A percentile compares a stretch with the other conserved stretches of the same genome.
Conservation (phyloP, 106 monocot genomes). For the Allium cepa region DNA sequence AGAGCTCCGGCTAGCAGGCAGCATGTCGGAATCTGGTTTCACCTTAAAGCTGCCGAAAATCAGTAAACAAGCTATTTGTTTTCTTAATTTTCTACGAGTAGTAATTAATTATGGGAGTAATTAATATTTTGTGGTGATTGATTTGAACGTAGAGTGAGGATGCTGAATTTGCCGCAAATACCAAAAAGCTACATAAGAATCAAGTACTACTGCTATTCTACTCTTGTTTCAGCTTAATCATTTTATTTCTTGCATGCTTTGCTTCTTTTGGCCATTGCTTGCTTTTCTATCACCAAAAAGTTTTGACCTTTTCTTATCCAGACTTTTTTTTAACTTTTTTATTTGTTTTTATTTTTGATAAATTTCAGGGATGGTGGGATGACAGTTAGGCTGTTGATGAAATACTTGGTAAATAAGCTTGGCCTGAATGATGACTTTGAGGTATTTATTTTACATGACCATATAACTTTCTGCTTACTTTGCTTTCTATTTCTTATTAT, state of each 20-base stretch:
- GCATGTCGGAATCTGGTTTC: constrained; percentile 43
- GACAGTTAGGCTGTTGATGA: constrained; percentile 62
- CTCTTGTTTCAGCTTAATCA: neutral
- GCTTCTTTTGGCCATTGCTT: constrained; percentile 1
- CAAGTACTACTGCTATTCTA: constrained; percentile 31
- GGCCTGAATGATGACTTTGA: constrained; percentile 54
- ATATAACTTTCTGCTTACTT: too few relatives aligned
- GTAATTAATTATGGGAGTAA: neutral
- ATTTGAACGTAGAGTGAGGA: constrained; percentile 41
- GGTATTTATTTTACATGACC: constrained; percentile 24
- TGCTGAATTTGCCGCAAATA: constrained; percentile 66
- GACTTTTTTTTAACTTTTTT: neutral
- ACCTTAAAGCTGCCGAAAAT: constrained; percentile 37
- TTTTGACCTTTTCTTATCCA: neutral
- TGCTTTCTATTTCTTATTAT: neutral
- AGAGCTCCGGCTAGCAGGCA: constrained; percentile 14
- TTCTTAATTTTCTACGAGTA: neutral
- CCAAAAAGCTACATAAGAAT: constrained; percentile 71
- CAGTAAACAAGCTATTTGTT: constrained; percentile 37
- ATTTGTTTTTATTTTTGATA: neutral
- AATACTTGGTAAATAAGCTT: constrained; percentile 66
- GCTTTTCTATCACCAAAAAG: constrained; percentile 3
- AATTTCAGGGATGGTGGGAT: constrained; percentile 47
- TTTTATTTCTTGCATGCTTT: constrained; percentile 7
- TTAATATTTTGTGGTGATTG: neutral